Base-by-base conservation (phyloP, 2,329 filamentous ascomycete genomes). In the Fusarium sororula region DNA sequence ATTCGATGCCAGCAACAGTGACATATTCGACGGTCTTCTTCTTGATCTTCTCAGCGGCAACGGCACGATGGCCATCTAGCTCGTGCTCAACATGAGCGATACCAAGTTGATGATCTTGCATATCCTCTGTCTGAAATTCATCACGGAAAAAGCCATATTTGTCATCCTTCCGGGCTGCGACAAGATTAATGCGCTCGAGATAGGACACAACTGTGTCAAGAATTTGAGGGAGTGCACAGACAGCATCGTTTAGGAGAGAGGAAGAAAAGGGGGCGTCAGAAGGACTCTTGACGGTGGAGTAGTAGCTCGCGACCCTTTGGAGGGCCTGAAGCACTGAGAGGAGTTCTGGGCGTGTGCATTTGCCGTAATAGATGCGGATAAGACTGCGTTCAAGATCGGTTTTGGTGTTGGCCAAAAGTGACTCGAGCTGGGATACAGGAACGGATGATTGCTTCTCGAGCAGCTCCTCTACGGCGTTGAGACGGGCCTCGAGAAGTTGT, bases 311-410 rank as follows among this genome's bases (percentile, higher is more conserved):
- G 51, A 98, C 94, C 66, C 87, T 89, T 78, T 98, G 95, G 65
- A 99, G 86, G 0, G 93, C 93, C 81, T 98, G 95, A 4, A 99
- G 86, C 9, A 97, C 92, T 2, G 90, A 90, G 5, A 98, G 87
- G 8, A 99, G 90, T 82, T 99, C 96, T 1, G 95, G 93, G 1
- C 96, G 91, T 2, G 94, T 93, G 81, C 95, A 98, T 84, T 97
- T 98, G 56, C 95, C 95, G 82, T 99, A 99, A 85, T 98, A 99
- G 67, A 99, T 97, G 50, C 96, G 90, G 78, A 98, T 95, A 51
- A 99, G 86, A 70, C 94, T 96, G 76, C 96, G 95, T 83, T 99
- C 96, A 11, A 99, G 89, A 79, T 99, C 96, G 11, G 89, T 91
- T 79, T 89, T 94, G 70, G 92, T 91, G 67, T 88, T 92, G 32